These are phyloP conservation scores for Papiliotrema terrestris DNA, from an alignment of 1,284 basidiomycete species.

Conservation along the genomic window DNA sequence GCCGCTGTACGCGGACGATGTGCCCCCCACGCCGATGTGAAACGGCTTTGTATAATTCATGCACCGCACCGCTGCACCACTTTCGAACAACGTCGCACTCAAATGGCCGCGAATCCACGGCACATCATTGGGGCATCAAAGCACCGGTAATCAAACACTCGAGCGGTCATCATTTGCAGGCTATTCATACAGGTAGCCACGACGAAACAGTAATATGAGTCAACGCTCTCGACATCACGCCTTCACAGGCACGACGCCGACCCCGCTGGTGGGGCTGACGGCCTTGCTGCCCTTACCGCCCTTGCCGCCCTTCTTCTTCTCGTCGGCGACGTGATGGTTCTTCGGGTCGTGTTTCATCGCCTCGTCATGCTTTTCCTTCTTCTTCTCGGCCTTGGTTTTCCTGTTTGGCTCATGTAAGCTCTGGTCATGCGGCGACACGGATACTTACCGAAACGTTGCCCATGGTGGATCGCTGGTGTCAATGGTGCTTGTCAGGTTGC, in stretches of 20 bases:
- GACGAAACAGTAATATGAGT: background rate
- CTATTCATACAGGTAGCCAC: background rate
- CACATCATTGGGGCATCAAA: background rate
- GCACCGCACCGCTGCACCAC: background rate
- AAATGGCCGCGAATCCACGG: background rate
- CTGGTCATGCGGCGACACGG: background rate
- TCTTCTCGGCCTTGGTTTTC: slow-evolving; percentile 15
- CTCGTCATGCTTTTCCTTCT: slow-evolving; percentile 1
- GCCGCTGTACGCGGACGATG: slow-evolving; percentile 32
- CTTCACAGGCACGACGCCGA: background rate
- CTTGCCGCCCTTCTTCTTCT: slow-evolving; percentile 4
- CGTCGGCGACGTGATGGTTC: slow-evolving; percentile 10
- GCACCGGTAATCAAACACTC: background rate
- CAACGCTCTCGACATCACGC: background rate
- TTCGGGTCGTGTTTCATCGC: slow-evolving; percentile 5
- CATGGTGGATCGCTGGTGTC: background rate
- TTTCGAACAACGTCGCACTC: background rate
- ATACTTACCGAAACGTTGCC: background rate
- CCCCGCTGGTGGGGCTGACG: background rate
- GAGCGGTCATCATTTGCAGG: background rate
- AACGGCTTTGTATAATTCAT: slow-evolving; percentile 11
- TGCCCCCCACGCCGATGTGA: slow-evolving; percentile 6
- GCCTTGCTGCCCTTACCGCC: slow-evolving; percentile 2
- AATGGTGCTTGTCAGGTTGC: background rate
- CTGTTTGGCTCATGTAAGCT: background rate